Base-by-base conservation (phyloP, 371 early-diverging fungal species). In the Rhizomucor pusillus region DNA sequence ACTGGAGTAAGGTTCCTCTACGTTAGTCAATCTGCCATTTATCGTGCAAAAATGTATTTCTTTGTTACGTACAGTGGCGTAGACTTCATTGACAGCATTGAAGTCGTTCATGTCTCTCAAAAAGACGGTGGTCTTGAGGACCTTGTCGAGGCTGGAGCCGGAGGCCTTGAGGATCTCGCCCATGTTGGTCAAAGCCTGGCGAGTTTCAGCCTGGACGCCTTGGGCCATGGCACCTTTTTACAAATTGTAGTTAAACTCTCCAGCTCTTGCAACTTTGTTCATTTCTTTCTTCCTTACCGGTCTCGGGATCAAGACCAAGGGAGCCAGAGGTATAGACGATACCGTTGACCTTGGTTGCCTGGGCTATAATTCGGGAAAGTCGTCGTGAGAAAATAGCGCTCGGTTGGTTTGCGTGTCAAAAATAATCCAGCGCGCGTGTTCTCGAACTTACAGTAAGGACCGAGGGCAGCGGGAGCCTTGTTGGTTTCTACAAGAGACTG, bases 121-220 rank as follows among this genome's bases (percentile, higher is more conserved):
- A 72, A 92, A 96, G 35, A 95, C 94, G 20, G 93, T 94, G 37
- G 92, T 91, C 80, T 95, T 96, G 73, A 93, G 85, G 11, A 93
- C 89, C 46, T 88, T 77, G 45, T 88, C 71, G 12, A 95, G 69
- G 50, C 80, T 70, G 41, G 92, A 85, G 37, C 86, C 84, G 37
- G 92, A 75, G 1, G 83, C 93, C 60, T 85, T 74, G 20, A 97
- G 72, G 12, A 97, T 87, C 10, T 84, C 86, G 51, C 68, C 59
- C 47, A 95, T 60, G 75, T 94, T 97, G 55, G 63, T 70, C 57
- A 97, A 66, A 25, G 76, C 85, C 77, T 91, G 94, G 19, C 69
- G 73, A 45, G 92, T 86, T 65, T 80, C 88, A 43, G 75, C 64
- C 56, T 91, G 78, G 47, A 84, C 89, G 47, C 82, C 80, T 24